phyloP scores from a whole-genome alignment of 2,329 filamentous ascomycete species.

The Passalora sequoiae region DNA sequence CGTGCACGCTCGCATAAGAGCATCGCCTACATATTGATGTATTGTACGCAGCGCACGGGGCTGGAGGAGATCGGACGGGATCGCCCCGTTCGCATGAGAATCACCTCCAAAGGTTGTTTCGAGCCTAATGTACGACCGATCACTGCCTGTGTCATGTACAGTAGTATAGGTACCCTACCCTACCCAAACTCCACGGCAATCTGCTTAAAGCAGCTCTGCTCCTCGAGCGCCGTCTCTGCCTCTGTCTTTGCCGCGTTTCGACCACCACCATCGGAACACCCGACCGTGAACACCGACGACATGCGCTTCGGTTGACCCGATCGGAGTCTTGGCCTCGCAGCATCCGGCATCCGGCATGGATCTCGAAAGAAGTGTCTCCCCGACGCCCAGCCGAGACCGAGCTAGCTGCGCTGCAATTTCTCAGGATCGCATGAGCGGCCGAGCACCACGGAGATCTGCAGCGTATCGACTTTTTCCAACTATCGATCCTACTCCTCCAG shows the following conservation, averaged over 20 bases:
- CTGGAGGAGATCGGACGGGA: no score
- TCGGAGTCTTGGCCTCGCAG: not conserved
- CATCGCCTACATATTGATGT: constrained; percentile 5
- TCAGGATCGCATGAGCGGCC: constrained; percentile 5
- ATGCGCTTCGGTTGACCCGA: not conserved
- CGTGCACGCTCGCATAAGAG: constrained; percentile 2
- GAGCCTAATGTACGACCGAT: constrained; percentile 11
- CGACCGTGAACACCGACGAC: constrained; percentile 2
- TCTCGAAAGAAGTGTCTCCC: constrained; percentile 12
- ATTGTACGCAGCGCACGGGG: no score
- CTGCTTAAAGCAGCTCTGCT: not conserved
- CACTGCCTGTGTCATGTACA: constrained; percentile 5
- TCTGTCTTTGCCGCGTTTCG: not conserved
- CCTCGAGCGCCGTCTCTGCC: constrained; percentile 3
- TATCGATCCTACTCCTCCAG: constrained; percentile 26
- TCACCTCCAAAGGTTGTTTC: constrained; percentile 6
- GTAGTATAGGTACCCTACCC: no score
- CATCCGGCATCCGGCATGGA: constrained; percentile 14
- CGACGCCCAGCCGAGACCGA: constrained; percentile 13
- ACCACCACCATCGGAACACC: not conserved
- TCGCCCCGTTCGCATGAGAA: not conserved
- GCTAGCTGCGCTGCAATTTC: no score
- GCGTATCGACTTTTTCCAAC: constrained; percentile 28
- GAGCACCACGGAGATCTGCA: constrained; percentile 11
- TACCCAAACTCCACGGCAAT: not conserved